Conservation (phyloP, 495 filamentous ascomycete genomes). For the Aspergillus panamensis region DNA sequence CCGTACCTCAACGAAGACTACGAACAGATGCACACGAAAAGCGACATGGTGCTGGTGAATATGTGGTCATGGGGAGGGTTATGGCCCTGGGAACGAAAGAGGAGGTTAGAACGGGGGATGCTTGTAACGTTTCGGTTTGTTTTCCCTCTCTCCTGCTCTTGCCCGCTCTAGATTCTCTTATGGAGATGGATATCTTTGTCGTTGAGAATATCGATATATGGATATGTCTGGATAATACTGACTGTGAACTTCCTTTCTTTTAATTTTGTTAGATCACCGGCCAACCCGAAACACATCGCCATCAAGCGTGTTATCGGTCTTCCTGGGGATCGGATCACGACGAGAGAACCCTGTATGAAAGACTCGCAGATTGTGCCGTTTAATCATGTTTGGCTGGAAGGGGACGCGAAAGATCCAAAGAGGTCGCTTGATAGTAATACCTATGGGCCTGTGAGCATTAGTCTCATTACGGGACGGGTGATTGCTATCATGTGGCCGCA, state of each 20-base stretch:
- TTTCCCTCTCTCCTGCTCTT: conserved; percentile 2
- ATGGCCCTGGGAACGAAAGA: conserved; percentile 40
- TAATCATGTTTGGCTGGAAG: conserved; percentile 79
- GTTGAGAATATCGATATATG: too few relatives aligned
- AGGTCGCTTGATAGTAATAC: conserved; percentile 68
- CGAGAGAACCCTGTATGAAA: conserved; percentile 58
- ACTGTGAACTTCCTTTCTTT: background rate
- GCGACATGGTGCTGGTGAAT: conserved; percentile 49
- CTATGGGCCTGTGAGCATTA: conserved; percentile 63
- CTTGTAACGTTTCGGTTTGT: conserved; percentile 52
- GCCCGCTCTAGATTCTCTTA: background rate
- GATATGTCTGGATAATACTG: background rate
- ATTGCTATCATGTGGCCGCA: conserved; percentile 61
- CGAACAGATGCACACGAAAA: conserved; percentile 50
- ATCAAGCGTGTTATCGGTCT: conserved; percentile 71
- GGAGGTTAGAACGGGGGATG: conserved; percentile 49
- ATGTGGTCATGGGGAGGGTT: conserved; percentile 40
- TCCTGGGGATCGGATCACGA: conserved; percentile 63
- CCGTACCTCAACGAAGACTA: conserved; percentile 68
- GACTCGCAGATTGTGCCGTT: conserved; percentile 56
- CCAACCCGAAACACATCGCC: conserved; percentile 53
- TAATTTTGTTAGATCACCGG: conserved; percentile 56
- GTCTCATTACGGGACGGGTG: conserved; percentile 60
- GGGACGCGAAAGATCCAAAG: conserved; percentile 55
- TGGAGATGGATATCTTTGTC: too few relatives aligned